Base-by-base conservation (phyloP, 2,329 filamentous ascomycete genomes). In the Fusarium oxysporum region DNA sequence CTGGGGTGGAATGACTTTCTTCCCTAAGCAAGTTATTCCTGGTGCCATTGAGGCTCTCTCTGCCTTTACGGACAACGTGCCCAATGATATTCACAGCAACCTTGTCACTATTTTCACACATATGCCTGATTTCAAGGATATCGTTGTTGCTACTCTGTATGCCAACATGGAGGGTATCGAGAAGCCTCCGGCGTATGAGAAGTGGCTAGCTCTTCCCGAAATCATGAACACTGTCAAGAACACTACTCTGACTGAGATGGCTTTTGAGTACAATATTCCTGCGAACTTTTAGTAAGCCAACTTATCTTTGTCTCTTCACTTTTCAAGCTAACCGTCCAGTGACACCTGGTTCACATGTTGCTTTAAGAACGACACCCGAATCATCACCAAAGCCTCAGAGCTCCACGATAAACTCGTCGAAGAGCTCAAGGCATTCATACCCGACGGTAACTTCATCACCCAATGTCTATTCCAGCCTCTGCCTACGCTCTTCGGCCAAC, bases 1-100 rank as follows among this genome's bases (percentile, higher is more conserved):
- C 38, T 74, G 72, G 69, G 71, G 68, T 14, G 72, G 72, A n/a
- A 74, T 75, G 68, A 51, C 65, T 3, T 47, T 66, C 16, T 61
- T 69, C 41, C 67, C 70, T 5, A 71, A 73, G 16, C 57, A 73
- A 9, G 44, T 40, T 3, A 73, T 71, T 11, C 59, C 71, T 9
- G 47, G 30, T 9, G 67, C 67, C 4, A 68, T 71, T 8, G 67
- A 62, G 6, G 59, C 67, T 11, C 43, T 73, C 1, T 58, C 43
- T 0, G 12, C 37, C 1, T 71, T 73, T 23, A 60, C 67, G 11
- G 53, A 73, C 16, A 74, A 68, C 8, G 43, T 71, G 11, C 41
- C 56, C n/a, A 69, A 69, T 5, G 67, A 73, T 19, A 30, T 57
- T 14, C 41, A 71, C 14, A 73, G 58, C 16, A 73, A 71, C 21